Percentiles rank a stretch among this genome's conserved stretches.
Conservation (phyloP, 1,284 basidiomycete genomes). For the Irpex sp. region DNA sequence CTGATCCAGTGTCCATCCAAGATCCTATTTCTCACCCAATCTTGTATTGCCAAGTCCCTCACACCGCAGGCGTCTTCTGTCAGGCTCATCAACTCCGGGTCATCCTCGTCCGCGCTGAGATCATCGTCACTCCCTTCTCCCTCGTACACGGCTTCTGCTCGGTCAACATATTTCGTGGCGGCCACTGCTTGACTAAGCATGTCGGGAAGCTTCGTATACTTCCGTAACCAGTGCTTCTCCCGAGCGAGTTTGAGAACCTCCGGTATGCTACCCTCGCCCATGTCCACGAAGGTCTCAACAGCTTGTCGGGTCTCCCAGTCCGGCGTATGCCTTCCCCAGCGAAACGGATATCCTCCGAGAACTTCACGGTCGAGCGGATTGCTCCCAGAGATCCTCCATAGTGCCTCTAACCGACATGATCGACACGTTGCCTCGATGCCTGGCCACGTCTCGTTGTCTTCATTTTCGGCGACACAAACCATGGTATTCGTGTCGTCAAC, state of each 20-base stretch:
- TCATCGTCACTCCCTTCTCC: conserved; percentile 35
- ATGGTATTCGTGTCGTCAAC: conserved; percentile 34
- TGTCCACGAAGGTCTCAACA: conserved; percentile 64
- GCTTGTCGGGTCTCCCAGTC: conserved; percentile 68
- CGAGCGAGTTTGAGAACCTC: conserved; percentile 58
- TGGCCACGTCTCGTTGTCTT: conserved; percentile 66
- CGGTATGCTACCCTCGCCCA: conserved; percentile 63
- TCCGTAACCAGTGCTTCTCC: conserved; percentile 68
- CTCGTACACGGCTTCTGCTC: conserved; percentile 35
- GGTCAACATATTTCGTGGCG: conserved; percentile 43
- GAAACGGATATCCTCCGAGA: conserved; percentile 45
- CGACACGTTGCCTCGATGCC: conserved; percentile 63
- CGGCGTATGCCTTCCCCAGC: conserved; percentile 19
- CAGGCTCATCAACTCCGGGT: conserved; percentile 52
- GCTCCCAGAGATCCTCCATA: conserved; percentile 50
- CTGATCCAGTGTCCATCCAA: conserved; percentile 72
- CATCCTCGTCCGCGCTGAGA: conserved; percentile 52
- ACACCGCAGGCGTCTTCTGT: conserved; percentile 59
- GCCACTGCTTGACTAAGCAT: conserved; percentile 65
- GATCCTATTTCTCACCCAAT: conserved; percentile 68
- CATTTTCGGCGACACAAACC: conserved; percentile 60
- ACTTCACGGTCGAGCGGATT: conserved; percentile 53
- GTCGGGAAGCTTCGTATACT: conserved; percentile 58
- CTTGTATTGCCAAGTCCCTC: conserved; percentile 61
- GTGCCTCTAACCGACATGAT: conserved; percentile 54